Conservation (phyloP, 352 stramenopile species). For the Peronospora tabacina region DNA sequence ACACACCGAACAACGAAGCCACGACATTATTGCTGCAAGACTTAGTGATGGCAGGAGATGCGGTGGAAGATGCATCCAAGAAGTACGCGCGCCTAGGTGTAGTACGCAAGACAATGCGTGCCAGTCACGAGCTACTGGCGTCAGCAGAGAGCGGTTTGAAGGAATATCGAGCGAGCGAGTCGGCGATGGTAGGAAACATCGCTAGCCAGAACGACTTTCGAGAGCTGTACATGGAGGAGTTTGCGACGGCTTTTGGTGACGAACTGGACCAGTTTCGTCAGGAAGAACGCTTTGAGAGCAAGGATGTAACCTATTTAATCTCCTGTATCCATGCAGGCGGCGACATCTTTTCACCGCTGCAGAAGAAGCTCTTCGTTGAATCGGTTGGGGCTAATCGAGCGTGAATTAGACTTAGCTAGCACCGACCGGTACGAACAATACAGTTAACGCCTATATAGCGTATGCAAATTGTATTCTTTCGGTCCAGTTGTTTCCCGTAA, state of each 20-base stretch:
- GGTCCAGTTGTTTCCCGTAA: slow-evolving; percentile 14
- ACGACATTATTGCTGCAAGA: slow-evolving; percentile 53
- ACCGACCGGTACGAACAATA: background rate
- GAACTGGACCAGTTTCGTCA: slow-evolving; percentile 79
- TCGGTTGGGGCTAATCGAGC: slow-evolving; percentile 27
- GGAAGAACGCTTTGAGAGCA: slow-evolving; percentile 81
- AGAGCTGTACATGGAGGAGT: slow-evolving; percentile 81
- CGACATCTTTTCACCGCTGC: slow-evolving; percentile 73
- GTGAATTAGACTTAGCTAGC: slow-evolving; percentile 6
- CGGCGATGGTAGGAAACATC: slow-evolving; percentile 7
- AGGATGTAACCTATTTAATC: slow-evolving; percentile 87
- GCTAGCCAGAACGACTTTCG: slow-evolving; percentile 49
- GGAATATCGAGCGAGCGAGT: slow-evolving; percentile 11
- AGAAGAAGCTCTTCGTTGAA: slow-evolving; percentile 80
- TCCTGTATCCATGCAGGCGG: slow-evolving; percentile 73
- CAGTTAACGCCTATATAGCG: slow-evolving; percentile 11
- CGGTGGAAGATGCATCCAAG: slow-evolving; percentile 41
- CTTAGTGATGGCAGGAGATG: slow-evolving; percentile 44
- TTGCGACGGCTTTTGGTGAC: slow-evolving; percentile 76
- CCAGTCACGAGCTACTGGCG: slow-evolving; percentile 49
- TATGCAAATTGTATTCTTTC: slow-evolving; percentile 26
- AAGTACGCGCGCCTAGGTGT: slow-evolving; percentile 44
- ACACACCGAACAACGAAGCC: slow-evolving; percentile 29
- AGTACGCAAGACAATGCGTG: slow-evolving; percentile 37
- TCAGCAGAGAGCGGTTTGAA: slow-evolving; percentile 43